Base-by-base conservation (phyloP, 2,329 filamentous ascomycete genomes). In the Botrytis hyacinthi region DNA sequence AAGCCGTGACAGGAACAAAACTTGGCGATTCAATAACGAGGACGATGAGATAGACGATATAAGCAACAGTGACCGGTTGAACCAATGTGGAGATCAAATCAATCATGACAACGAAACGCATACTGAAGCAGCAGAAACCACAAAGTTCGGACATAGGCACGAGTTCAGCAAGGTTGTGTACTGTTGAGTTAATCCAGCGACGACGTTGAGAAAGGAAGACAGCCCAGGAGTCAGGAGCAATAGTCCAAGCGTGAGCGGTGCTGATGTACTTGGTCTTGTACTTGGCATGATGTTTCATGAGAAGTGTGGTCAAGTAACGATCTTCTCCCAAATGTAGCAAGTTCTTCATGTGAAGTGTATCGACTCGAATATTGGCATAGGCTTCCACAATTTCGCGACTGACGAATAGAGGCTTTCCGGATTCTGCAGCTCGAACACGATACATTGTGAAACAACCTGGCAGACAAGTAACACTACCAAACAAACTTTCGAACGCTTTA, bases 391-490 rank as follows among this genome's bases (percentile, higher is more conserved):
- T 89, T 81, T 98, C 96, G 76, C 92, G 91, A 82, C 94, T 97
- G 79, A 99, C 95, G 81, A 99, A 98, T 44, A 99, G 88, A 20
- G 96, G 96, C 84, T 98, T 98, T 79, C 95, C 95, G 26, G 91
- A 94, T 83, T 98, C 96, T 10, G 95, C 93, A 44, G 96, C 94
- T 76, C 96, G 93, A 80, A 99, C 94, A 79, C 96, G 92, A 84
- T 98, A 99, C 96, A 99, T 99, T 79, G 92, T 94, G 88, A 98
- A 99, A 89, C 96, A 99, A 86, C 96, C 96, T 37, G 96, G 96
- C 81, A 99, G 87, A 88, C 96, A 99, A 69, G 96, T 99, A 78
- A 99, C 95, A 78, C 93, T 97, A 73, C 95, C 96, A 81, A 99
- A 99, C 79, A 99, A 87, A 84, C 93, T 96, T 84, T 98, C 95